A percentile compares a stretch with the other conserved stretches of the same genome.
Evolutionary conservation across 2,329 filamentous ascomycete species (phyloP).

Genomic region (Biscogniauxia marginata): DNA sequence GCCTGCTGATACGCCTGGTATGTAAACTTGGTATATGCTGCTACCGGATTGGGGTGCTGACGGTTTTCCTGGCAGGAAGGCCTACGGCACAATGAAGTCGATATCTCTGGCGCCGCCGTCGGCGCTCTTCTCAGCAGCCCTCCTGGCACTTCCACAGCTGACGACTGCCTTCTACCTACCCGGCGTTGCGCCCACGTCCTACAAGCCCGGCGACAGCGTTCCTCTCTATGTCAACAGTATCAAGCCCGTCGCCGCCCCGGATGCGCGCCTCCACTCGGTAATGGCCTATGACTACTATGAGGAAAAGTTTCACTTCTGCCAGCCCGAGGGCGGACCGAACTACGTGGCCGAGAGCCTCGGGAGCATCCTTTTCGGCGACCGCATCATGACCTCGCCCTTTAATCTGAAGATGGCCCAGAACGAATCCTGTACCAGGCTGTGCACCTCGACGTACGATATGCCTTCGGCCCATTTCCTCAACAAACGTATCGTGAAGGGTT

Average conservation of each 20-base stretch:
- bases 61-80: conserved; percentile 2
- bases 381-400: conserved; percentile 95
- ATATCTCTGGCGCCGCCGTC: conserved; percentile 45
- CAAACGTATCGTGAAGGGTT: conserved; percentile 75
- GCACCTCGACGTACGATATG: conserved; percentile 62
- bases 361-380: conserved; percentile 95
- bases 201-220: conserved; percentile 75
- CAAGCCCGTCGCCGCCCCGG: conserved; percentile 76
- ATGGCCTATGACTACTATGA: conserved; percentile 97
- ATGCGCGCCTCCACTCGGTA: conserved; percentile 84
- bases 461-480: conserved; percentile 77
- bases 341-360: conserved; percentile 86
- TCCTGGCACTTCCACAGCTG: conserved; percentile 53
- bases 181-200: conserved; percentile 91
- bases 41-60: background rate
- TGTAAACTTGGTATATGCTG: background rate
- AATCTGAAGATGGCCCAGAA: conserved; percentile 83
- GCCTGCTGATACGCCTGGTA: conserved; percentile 12
- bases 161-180: conserved; percentile 88
- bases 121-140: conserved; percentile 49
- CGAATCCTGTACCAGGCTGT: conserved; percentile 82
- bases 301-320: conserved; percentile 82
- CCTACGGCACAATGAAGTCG: conserved; percentile 42
- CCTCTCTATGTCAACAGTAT: conserved; percentile 91
- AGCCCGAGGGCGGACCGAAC: conserved; percentile 72